Conservation (phyloP, 768 basidiomycete genomes). For the Boletus rubescentipes region DNA sequence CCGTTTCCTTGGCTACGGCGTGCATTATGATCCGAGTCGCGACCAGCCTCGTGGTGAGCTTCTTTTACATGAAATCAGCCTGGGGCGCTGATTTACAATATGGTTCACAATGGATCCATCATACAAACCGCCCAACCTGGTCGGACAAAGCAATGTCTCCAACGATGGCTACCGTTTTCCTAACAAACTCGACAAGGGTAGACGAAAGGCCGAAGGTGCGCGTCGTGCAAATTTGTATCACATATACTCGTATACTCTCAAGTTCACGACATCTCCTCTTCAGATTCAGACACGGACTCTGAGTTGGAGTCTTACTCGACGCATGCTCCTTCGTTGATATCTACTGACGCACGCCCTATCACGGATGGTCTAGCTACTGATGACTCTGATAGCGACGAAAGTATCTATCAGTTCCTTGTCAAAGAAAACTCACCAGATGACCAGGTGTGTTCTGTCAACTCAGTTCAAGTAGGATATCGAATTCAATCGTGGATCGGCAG, state of each 20-base stretch:
- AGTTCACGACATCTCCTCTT: not conserved
- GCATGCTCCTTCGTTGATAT: not conserved
- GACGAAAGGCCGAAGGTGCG: constrained; percentile 20
- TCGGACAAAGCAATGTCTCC: not conserved
- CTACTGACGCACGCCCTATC: not conserved
- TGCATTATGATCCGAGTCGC: too few species aligned
- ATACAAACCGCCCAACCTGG: constrained; percentile 14
- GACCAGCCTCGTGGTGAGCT: too few species aligned
- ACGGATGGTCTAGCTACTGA: not conserved
- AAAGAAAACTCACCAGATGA: constrained; percentile 2
- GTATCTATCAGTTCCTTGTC: constrained; percentile 14
- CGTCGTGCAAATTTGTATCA: not conserved
- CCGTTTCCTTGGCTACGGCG: too few species aligned
- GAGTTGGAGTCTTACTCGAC: not conserved
- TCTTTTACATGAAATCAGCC: not conserved
- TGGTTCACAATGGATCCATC: constrained; percentile 10
- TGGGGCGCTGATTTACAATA: not conserved
- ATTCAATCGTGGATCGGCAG: constrained; percentile 6
- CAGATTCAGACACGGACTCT: constrained; percentile 5
- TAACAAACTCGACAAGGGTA: constrained; percentile 18
- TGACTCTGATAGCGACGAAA: constrained; percentile 10
- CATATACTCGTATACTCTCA: not conserved
- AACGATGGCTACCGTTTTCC: not conserved
- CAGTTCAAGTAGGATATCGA: not conserved
- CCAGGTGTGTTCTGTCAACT: constrained; percentile 9